Evolutionary conservation across 1,284 basidiomycete species (phyloP), one percentile per base, ranked within the genome.

Genomic region (Phaffia rhodozyma): DNA sequence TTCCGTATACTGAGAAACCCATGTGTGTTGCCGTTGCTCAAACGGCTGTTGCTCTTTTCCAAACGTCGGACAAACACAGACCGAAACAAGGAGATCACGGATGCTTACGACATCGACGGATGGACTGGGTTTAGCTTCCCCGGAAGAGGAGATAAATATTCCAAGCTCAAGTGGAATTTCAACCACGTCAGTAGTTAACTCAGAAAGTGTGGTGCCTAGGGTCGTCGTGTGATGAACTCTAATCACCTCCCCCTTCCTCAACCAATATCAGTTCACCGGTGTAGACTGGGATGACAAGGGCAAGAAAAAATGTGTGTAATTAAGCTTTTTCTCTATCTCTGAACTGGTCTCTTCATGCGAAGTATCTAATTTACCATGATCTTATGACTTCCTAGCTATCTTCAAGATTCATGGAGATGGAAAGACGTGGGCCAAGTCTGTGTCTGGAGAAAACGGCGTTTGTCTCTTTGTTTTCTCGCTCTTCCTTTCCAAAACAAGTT

Each of bases 61-160:
- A 16, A 43, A 11, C 13, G 2, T 43, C 38, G 5, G 38, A 7
- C 38, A 16, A 43, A 2, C 16, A 43, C 13, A 43, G 68, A 77
- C 68, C 67, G 76, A 25, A 75, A 64, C 60, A 75, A 79, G 70
- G 79, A 79, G 27, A 75, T 84, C 54, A 85, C 83, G 0, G 82
- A 81, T n/a, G 75, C 78, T 64, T 79, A 81, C 74, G 80, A 87
- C 68, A 88, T 94, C 32, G 82, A 87, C 18, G 82, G 84, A 0
- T 94, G 91, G 90, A 92, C 89, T 27, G 83, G 79, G 0, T 97
- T 89, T 73, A 84, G 87, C 68, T 97, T 92, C 73, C 78, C 83
- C 7, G 87, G 86, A 43, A 79, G 93, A 74, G 81, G 79, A 18
- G 83, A 82, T 66, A 86, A 89, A 69, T 78, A 82, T 71, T 79